Percentiles rank a stretch among this genome's conserved stretches.
These are phyloP conservation scores for Graphilbum ipis-grandicollis DNA, from an alignment of 2,329 filamentous ascomycete species.

Conservation along the genomic window DNA sequence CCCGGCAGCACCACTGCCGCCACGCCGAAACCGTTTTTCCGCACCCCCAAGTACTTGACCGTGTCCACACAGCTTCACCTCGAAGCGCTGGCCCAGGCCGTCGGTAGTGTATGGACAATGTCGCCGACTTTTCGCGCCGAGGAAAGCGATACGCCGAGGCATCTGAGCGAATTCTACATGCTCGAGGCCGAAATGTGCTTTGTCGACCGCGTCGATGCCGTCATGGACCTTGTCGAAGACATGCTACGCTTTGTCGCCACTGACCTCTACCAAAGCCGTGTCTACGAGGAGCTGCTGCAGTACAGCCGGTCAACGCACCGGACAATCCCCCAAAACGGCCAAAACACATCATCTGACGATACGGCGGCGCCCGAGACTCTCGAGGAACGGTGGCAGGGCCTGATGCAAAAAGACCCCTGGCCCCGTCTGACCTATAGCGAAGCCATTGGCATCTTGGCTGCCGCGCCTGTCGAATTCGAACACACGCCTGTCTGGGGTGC, in stretches of 20 bases:
- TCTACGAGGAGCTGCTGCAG: conserved; percentile 25
- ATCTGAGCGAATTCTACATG: conserved; percentile 98
- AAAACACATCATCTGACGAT: not conserved
- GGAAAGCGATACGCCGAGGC: conserved; percentile 78
- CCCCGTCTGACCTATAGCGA: conserved; percentile 68
- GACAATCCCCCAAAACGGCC: not conserved
- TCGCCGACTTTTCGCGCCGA: conserved; percentile 91
- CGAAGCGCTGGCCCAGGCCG: conserved; percentile 74
- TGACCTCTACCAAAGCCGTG: conserved; percentile 21
- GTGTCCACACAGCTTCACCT: conserved; percentile 91
- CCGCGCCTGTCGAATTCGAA: conserved; percentile 41
- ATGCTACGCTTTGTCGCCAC: conserved; percentile 44
- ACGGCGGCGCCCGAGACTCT: conserved; percentile 31
- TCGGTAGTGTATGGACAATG: conserved; percentile 84
- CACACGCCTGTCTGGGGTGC: conserved; percentile 50
- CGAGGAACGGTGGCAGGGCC: conserved; percentile 52
- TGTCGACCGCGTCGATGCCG: conserved; percentile 44
- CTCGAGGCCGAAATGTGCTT: conserved; percentile 83
- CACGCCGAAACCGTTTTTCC: conserved; percentile 46
- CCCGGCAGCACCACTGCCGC: too few species aligned
- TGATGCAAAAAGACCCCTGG: conserved; percentile 44
- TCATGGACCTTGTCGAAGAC: conserved; percentile 69
- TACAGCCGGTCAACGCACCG: not conserved
- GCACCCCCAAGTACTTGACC: conserved; percentile 77
- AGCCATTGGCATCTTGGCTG: conserved; percentile 52